Conservation (phyloP, 805 yeast species). For the Jamesozyma gamospora region DNA sequence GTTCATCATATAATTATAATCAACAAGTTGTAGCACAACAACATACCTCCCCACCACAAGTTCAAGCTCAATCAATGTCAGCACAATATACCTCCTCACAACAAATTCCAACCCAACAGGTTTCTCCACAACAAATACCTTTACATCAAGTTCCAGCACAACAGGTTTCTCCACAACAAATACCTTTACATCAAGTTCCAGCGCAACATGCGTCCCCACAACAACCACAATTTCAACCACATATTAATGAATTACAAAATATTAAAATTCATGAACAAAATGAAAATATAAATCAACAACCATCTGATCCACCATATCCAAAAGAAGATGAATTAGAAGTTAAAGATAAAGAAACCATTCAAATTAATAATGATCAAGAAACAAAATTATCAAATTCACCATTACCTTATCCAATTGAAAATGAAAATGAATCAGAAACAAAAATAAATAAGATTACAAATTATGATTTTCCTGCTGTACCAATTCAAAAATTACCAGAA, state of each 20-base stretch:
- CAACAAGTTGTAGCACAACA: background rate
- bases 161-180: background rate
- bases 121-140: background rate
- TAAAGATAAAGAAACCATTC: background rate
- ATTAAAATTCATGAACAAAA: background rate
- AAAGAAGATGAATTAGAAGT: constrained; percentile 14
- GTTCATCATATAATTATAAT: background rate
- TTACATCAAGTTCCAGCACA: background rate
- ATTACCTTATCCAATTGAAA: constrained; percentile 16
- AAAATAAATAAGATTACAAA: constrained; percentile 24
- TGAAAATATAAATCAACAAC: constrained; percentile 1
- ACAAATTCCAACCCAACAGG: background rate
- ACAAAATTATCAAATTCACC: constrained; percentile 22
- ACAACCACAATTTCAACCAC: background rate
- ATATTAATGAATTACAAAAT: constrained; percentile 1
- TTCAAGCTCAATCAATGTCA: background rate
- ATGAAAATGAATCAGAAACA: constrained; percentile 2
- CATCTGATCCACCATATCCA: constrained; percentile 26
- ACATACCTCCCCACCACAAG: too few species aligned
- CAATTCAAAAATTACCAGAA: constrained; percentile 21
- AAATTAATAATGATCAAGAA: background rate
- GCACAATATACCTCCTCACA: constrained; percentile 1
- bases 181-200: constrained; percentile 1
- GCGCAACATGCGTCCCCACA: background rate
- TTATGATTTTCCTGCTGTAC: constrained; percentile 35